Percentiles rank a stretch among this genome's conserved stretches.
Conservation (phyloP, 192 early-diverging fungal genomes). For the Hyaloraphidium curvatum region DNA sequence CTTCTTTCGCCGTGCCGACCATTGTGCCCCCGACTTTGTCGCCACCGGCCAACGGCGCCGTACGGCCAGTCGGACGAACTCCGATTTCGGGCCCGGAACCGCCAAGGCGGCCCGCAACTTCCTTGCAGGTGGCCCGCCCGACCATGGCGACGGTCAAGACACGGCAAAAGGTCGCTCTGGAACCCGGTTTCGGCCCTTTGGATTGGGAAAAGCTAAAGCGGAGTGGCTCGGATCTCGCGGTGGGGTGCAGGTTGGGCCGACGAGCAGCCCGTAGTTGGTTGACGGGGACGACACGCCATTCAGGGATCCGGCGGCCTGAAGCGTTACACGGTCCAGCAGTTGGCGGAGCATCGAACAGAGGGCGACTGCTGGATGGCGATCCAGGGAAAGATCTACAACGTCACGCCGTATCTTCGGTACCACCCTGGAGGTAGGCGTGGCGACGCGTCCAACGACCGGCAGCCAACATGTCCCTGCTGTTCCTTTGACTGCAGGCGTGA, state of each 20-base stretch:
- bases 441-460: no score
- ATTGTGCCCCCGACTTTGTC: no score
- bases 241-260: conserved; percentile 7
- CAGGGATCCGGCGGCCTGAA: conserved; percentile 28
- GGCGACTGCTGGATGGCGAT: conserved; percentile 82
- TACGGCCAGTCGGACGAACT: no score
- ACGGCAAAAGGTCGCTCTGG: conserved; percentile 59
- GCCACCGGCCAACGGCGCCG: no score
- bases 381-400: conserved; percentile 78
- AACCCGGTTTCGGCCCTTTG: conserved; percentile 69
- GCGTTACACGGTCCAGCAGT: conserved; percentile 48
- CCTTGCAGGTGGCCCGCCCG: no score
- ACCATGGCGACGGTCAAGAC: not conserved
- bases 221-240: conserved; percentile 51
- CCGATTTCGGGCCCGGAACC: no score
- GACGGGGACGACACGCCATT: not conserved
- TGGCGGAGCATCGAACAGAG: conserved; percentile 50
- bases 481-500: no score
- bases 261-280: not conserved
- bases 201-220: conserved; percentile 79
- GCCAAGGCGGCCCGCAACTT: no score
- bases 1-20: no score
- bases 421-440: conserved; percentile 60
- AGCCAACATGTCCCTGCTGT: no score
- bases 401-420: conserved; percentile 72